Conservation (phyloP, 2,329 filamentous ascomycete species). For the Cladophialophora chaetospira region DNA sequence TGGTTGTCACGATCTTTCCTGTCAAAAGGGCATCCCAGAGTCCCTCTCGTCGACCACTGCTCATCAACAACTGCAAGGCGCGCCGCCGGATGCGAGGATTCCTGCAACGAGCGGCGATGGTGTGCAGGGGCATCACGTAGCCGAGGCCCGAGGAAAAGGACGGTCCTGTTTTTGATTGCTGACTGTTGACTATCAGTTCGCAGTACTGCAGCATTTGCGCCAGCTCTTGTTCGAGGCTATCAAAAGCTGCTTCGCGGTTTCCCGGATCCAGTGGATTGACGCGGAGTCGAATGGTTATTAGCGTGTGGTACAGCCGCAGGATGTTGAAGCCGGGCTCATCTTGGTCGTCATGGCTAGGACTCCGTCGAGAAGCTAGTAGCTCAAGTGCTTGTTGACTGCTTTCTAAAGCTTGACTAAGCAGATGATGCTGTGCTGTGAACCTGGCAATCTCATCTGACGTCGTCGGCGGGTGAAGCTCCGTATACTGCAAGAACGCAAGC, state of each 20-base stretch:
- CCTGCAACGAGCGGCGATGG: conserved; percentile 67
- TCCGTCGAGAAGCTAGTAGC: conserved; percentile 1
- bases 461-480: conserved; percentile 6
- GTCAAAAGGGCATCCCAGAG: conserved; percentile 59
- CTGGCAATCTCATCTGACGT: conserved; percentile 10
- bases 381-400: conserved; percentile 14
- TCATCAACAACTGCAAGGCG: conserved; percentile 61
- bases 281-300: conserved; percentile 12
- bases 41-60: conserved; percentile 62
- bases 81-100: conserved; percentile 60
- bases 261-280: conserved; percentile 8
- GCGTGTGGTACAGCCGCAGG: conserved; percentile 15
- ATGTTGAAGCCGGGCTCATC: conserved; percentile 1
- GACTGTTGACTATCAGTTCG: conserved; percentile 1
- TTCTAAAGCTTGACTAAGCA: neutral
- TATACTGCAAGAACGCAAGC: conserved; percentile 13
- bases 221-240: conserved; percentile 7
- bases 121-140: conserved; percentile 66
- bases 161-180: neutral
- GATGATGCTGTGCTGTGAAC: neutral
- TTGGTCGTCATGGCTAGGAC: neutral
- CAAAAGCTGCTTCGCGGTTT: conserved; percentile 12
- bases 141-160: conserved; percentile 46
- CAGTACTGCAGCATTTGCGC: conserved; percentile 14
- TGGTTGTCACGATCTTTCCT: conserved; percentile 11